phyloP scores from a whole-genome alignment of 306 rosid genomes.

The Quercus aquifolioides region DNA sequence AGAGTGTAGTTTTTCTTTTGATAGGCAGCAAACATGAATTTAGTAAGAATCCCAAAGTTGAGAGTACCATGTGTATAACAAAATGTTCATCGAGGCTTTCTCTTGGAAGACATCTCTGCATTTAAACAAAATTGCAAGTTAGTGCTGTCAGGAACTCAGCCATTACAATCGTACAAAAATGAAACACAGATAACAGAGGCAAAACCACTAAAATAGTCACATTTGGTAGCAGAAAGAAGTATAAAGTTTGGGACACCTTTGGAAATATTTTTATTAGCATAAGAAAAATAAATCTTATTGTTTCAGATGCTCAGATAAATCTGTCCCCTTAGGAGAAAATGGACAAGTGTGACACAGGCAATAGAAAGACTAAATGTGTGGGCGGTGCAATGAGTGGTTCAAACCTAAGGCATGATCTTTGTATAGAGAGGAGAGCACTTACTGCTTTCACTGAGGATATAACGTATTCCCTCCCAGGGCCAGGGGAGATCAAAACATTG shows the following conservation, averaged over 20 bases:
- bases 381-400: too few relatives aligned
- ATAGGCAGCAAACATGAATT: background rate
- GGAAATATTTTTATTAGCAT: background rate
- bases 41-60: constrained; percentile 1
- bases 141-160: constrained; percentile 7
- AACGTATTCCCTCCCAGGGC: constrained; percentile 66
- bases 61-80: constrained; percentile 76
- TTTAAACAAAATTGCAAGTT: constrained; percentile 20
- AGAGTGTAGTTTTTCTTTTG: background rate
- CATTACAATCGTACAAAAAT: constrained; percentile 9
- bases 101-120: constrained; percentile 90
- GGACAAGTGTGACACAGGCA: too few relatives aligned
- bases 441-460: constrained; percentile 87
- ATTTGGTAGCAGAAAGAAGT: too few relatives aligned
- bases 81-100: constrained; percentile 89
- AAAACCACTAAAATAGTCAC: constrained; percentile 10
- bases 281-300: background rate
- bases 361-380: too few relatives aligned
- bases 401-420: background rate
- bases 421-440: constrained; percentile 25
- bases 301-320: too few relatives aligned
- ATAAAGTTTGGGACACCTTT: too few relatives aligned
- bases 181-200: constrained; percentile 2
- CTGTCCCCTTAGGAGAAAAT: too few relatives aligned
- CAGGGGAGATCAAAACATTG: constrained; percentile 67